Evolutionary conservation across 1,284 basidiomycete genomes (phyloP).

Genomic region (Tylopilus sp.): DNA sequence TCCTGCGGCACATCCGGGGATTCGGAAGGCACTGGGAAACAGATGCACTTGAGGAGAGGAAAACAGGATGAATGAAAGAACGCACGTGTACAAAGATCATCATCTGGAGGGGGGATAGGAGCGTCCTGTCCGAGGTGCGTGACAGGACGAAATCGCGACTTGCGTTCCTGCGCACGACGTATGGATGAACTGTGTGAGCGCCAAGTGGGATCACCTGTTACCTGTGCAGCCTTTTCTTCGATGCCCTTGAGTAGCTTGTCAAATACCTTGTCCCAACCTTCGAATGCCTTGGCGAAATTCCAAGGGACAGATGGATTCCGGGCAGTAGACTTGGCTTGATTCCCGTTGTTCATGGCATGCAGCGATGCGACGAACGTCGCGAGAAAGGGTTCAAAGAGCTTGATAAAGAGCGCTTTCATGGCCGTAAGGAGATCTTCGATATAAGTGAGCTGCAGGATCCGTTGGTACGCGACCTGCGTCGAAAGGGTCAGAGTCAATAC

Average conservation of each 20-base stretch:
- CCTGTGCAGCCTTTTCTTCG: constrained; percentile 73
- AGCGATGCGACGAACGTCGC: constrained; percentile 78
- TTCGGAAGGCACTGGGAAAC: constrained; percentile 52
- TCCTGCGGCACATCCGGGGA: constrained; percentile 60
- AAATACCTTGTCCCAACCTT: constrained; percentile 82
- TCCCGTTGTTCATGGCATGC: constrained; percentile 53
- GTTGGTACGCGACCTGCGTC: constrained; percentile 90
- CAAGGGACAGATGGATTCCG: constrained; percentile 44
- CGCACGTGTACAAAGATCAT: constrained; percentile 55
- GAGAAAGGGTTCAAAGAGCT: constrained; percentile 81
- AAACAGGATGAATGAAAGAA: background rate
- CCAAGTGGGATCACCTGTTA: constrained; percentile 24
- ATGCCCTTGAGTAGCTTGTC: constrained; percentile 72
- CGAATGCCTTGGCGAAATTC: constrained; percentile 70
- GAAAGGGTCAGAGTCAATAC: constrained; percentile 3
- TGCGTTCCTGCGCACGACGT: constrained; percentile 53
- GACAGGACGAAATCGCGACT: constrained; percentile 52
- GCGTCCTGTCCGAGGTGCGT: constrained; percentile 38
- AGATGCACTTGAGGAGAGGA: background rate
- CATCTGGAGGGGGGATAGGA: constrained; percentile 57
- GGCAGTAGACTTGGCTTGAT: constrained; percentile 34
- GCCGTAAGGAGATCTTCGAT: constrained; percentile 83
- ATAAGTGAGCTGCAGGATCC: constrained; percentile 93
- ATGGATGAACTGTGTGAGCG: constrained; percentile 3
- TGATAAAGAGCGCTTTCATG: constrained; percentile 80